These are phyloP conservation scores for Lumnitzera racemosa DNA, from an alignment of 345 rosid species.

Conservation along the genomic window DNA sequence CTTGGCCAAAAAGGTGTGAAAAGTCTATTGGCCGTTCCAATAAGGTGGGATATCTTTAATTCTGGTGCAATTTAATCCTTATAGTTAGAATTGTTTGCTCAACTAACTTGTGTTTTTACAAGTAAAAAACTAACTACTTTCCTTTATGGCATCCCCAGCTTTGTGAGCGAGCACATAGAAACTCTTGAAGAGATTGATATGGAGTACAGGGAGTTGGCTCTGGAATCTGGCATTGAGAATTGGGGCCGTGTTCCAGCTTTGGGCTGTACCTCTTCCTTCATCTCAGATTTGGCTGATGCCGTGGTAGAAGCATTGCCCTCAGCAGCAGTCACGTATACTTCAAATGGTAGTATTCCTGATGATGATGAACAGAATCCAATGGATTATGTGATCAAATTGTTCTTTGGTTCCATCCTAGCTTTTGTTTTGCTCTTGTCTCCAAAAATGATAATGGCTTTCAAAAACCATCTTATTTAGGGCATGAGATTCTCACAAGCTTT, in stretches of 20 bases:
- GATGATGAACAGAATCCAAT: slow-evolving; percentile 43
- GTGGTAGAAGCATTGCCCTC: slow-evolving; percentile 80
- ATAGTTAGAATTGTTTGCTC: not conserved
- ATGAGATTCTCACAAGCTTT: not conserved
- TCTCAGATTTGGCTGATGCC: slow-evolving; percentile 85
- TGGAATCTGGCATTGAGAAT: slow-evolving; percentile 82
- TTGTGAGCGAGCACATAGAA: slow-evolving; percentile 91
- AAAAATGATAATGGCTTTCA: slow-evolving; percentile 47
- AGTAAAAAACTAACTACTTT: not conserved
- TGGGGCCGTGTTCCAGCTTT: slow-evolving; percentile 95
- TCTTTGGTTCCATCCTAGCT: slow-evolving; percentile 74
- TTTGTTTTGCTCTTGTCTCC: slow-evolving; percentile 59
- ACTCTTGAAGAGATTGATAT: slow-evolving; percentile 95
- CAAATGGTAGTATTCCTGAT: slow-evolving; percentile 24
- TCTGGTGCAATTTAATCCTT: not conserved
- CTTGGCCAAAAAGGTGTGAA: slow-evolving; percentile 92
- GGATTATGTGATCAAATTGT: slow-evolving; percentile 42
- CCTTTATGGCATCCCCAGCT: slow-evolving; percentile 30
- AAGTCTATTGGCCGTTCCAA: slow-evolving; percentile 86
- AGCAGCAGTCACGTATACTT: slow-evolving; percentile 41
- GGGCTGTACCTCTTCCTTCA: slow-evolving; percentile 72
- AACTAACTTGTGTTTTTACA: not conserved
- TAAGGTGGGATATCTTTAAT: slow-evolving; percentile 42
- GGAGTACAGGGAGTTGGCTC: slow-evolving; percentile 78
- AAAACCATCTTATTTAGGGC: slow-evolving; percentile 38